These are phyloP conservation scores for Liriodendron chinense DNA, from an alignment of 164 flowering plant genomes.

Conservation along the genomic window DNA sequence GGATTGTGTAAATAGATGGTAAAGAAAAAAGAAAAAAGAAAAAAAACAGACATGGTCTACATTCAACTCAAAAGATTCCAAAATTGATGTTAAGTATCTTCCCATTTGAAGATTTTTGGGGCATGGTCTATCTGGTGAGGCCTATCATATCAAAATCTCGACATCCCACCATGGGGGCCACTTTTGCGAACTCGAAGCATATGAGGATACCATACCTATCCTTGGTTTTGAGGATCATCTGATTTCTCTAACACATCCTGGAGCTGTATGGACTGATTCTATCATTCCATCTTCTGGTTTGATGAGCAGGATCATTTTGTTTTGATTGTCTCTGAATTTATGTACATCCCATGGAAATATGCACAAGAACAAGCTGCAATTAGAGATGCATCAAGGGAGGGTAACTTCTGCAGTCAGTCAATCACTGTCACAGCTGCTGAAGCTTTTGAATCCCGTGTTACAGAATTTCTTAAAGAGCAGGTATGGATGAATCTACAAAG, in stretches of 20 bases:
- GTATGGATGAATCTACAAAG: constrained; percentile 24
- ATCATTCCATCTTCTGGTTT: neutral
- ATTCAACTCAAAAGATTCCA: too few relatives aligned
- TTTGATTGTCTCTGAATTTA: constrained; percentile 72
- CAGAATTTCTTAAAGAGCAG: constrained; percentile 64
- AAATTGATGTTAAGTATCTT: too few relatives aligned
- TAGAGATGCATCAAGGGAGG: constrained; percentile 41
- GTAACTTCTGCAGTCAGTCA: constrained; percentile 76
- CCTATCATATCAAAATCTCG: too few relatives aligned
- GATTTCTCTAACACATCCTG: neutral
- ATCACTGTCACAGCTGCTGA: constrained; percentile 73
- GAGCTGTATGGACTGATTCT: neutral
- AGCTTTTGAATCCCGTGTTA: constrained; percentile 46
- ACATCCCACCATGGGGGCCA: too few relatives aligned
- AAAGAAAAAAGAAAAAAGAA: too few relatives aligned
- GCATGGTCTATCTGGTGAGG: neutral
- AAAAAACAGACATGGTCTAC: too few relatives aligned
- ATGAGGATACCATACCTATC: neutral
- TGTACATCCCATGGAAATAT: constrained; percentile 84
- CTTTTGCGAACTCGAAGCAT: neutral
- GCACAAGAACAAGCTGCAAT: constrained; percentile 55
- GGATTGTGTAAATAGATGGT: too few relatives aligned
- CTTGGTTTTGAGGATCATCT: neutral
- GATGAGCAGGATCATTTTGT: constrained; percentile 77
- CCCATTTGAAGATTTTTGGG: neutral